Conservation (phyloP, 345 rosid species). For the Eutrema japonicum region DNA sequence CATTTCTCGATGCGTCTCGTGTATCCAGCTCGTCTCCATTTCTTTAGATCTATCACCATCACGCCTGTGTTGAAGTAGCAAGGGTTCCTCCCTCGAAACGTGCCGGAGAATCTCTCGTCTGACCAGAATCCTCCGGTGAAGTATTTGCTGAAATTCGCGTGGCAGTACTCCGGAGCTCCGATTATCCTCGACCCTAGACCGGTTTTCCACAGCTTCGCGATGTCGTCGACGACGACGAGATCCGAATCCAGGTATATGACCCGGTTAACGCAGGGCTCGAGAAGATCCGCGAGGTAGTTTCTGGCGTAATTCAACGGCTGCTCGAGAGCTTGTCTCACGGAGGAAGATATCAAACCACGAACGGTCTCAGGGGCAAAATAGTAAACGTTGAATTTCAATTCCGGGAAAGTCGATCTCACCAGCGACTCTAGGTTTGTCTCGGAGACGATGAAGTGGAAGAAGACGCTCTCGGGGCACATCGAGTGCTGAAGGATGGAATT, state of each 20-base stretch:
- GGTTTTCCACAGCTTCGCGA: constrained; percentile 65
- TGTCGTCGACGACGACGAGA: constrained; percentile 73
- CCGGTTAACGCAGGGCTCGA: constrained; percentile 70
- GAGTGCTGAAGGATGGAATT: constrained; percentile 71
- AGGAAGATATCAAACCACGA: constrained; percentile 64
- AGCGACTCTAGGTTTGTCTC: constrained; percentile 56
- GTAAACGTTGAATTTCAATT: constrained; percentile 64
- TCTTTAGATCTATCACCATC: constrained; percentile 76
- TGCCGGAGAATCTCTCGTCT: constrained; percentile 49
- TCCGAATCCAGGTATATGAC: constrained; percentile 80
- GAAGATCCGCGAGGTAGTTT: constrained; percentile 72
- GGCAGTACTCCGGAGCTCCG: constrained; percentile 91
- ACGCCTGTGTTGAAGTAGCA: constrained; percentile 88
- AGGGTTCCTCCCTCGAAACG: constrained; percentile 59
- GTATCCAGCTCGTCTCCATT: constrained; percentile 67
- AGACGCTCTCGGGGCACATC: constrained; percentile 65
- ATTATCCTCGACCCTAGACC: constrained; percentile 51
- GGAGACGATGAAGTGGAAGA: constrained; percentile 74
- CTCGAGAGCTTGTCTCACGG: constrained; percentile 80
- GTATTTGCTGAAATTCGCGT: constrained; percentile 74
- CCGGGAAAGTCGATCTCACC: constrained; percentile 65
- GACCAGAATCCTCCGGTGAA: constrained; percentile 75
- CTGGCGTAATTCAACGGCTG: constrained; percentile 84
- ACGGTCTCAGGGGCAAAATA: constrained; percentile 68
- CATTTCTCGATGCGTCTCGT: constrained; percentile 74